phyloP scores from a whole-genome alignment of 441 rosid genomes.

The Populus hybrid region DNA sequence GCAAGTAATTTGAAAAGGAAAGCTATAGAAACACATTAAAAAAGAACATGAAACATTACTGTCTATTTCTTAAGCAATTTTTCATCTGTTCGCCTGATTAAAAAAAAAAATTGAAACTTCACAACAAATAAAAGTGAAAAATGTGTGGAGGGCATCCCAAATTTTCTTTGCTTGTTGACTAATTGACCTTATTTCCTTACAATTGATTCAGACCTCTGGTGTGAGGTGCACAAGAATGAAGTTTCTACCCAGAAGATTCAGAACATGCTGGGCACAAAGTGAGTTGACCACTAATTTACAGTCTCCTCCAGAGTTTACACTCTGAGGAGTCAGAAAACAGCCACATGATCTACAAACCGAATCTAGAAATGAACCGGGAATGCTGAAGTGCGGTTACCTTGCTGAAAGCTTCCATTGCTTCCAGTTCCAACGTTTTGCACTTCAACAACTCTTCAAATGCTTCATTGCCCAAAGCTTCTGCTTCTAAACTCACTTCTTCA shows the following conservation, averaged over 20 bases:
- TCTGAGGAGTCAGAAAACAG: neutral
- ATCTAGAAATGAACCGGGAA: constrained; percentile 4
- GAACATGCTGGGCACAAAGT: neutral
- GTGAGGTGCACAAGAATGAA: neutral
- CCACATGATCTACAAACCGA: neutral
- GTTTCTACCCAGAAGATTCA: neutral
- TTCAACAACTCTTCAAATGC: constrained; percentile 35
- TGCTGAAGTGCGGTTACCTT: constrained; percentile 38
- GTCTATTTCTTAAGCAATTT: neutral
- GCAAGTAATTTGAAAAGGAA: neutral
- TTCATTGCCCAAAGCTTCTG: constrained; percentile 28
- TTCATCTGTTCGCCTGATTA: neutral
- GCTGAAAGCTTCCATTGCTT: constrained; percentile 31
- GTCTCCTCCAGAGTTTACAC: neutral
- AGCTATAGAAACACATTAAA: neutral
- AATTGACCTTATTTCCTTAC: neutral
- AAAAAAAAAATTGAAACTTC: neutral
- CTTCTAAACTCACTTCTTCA: constrained; percentile 32
- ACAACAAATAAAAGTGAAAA: neutral
- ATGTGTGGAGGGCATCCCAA: neutral
- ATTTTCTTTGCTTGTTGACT: neutral
- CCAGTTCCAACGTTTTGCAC: constrained; percentile 25
- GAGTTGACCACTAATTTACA: neutral
- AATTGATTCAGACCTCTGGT: neutral
- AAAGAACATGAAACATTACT: neutral